Evolutionary conservation across 495 filamentous ascomycete species (phyloP).

Genomic region (Niebla homalea): DNA sequence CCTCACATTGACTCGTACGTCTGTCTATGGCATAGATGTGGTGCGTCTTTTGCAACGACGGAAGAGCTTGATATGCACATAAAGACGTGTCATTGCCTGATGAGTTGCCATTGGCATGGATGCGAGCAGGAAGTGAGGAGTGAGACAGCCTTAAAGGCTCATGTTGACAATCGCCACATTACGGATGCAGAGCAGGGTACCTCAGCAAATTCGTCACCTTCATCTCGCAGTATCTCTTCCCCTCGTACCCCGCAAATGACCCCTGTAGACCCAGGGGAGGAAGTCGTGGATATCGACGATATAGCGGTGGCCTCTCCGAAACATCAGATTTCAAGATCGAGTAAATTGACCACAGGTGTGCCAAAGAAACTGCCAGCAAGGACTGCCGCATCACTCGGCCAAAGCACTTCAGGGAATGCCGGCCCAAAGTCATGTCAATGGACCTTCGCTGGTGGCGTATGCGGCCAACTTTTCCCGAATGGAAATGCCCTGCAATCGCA

Average conservation of each 20-base stretch:
- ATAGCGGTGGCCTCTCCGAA: neutral
- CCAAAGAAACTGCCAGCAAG: neutral
- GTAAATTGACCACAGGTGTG: neutral
- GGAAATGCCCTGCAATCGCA: conserved; percentile 11
- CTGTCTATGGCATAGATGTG: conserved; percentile 9
- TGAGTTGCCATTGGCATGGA: conserved; percentile 14
- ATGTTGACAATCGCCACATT: conserved; percentile 9
- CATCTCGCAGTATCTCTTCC: neutral
- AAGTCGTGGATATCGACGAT: neutral
- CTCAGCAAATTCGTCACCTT: neutral
- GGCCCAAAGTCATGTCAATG: neutral
- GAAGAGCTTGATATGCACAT: conserved; percentile 11
- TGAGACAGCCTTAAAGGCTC: conserved; percentile 5
- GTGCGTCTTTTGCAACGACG: neutral
- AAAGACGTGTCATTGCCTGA: neutral
- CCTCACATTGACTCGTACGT: conserved; percentile 2
- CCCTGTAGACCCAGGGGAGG: neutral
- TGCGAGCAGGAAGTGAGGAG: conserved; percentile 2
- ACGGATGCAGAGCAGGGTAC: neutral
- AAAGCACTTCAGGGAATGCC: neutral
- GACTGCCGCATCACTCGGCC: neutral
- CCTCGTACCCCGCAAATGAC: neutral
- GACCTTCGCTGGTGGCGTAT: neutral
- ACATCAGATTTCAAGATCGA: neutral
- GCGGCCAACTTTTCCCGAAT: neutral